phyloP scores from a whole-genome alignment of 2,329 filamentous ascomycete genomes.

The Cordyceps tenuipes region DNA sequence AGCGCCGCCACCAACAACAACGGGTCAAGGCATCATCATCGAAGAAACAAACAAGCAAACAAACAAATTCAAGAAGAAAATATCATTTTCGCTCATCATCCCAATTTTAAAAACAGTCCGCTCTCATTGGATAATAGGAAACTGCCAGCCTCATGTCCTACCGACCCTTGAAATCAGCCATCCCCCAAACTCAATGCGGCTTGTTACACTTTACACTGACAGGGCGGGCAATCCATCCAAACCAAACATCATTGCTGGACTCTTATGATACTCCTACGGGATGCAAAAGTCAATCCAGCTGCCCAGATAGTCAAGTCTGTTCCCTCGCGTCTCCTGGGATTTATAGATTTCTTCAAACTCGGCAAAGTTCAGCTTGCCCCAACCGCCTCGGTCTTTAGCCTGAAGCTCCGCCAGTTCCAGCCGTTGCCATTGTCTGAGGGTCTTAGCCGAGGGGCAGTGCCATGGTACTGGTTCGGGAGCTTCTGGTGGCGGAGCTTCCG shows the following conservation, averaged over 20 bases:
- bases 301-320: conserved; percentile 70
- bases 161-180: too few species aligned
- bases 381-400: conserved; percentile 64
- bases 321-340: conserved; percentile 51
- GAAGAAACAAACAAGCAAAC: too few species aligned
- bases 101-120: background rate
- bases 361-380: conserved; percentile 64
- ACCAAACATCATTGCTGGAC: background rate
- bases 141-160: background rate
- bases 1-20: background rate
- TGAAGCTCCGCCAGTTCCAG: conserved; percentile 61
- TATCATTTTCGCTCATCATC: background rate
- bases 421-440: conserved; percentile 40
- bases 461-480: conserved; percentile 10
- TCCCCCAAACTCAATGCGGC: too few species aligned
- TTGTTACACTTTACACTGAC: too few species aligned
- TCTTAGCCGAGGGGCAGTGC: conserved; percentile 17
- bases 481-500: background rate
- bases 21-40: background rate
- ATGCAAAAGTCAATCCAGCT: conserved; percentile 85
- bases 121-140: background rate
- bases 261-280: conserved; percentile 32
- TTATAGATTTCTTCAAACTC: conserved; percentile 76
- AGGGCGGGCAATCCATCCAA: background rate
- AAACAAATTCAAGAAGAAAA: too few species aligned